Evolutionary conservation across 1,284 basidiomycete genomes (phyloP).

Genomic region (Leccinum solheimii): DNA sequence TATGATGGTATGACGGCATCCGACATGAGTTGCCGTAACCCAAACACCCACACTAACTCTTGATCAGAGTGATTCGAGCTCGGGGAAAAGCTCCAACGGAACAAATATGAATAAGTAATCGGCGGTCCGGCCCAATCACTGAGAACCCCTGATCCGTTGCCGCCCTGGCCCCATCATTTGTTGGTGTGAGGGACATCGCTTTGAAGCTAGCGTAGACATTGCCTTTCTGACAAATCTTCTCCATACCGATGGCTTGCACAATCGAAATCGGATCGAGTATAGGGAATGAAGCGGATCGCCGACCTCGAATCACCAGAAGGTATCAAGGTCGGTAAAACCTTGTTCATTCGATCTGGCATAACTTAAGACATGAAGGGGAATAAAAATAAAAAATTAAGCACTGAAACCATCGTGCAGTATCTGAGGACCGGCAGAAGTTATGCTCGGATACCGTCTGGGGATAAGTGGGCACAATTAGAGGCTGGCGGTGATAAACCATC

Average conservation of each 20-base stretch:
- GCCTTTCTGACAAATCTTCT: not conserved
- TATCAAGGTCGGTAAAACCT: not conserved
- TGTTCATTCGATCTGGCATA: not conserved
- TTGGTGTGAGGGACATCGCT: not conserved
- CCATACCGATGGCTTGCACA: not conserved
- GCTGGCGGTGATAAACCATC: not conserved
- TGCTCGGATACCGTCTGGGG: not conserved
- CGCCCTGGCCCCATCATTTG: not conserved
- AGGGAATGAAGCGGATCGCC: not conserved
- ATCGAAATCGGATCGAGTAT: not conserved
- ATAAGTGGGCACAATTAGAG: not conserved
- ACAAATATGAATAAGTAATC: not conserved
- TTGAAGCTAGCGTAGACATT: not conserved
- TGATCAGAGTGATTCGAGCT: not conserved
- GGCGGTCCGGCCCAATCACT: not conserved
- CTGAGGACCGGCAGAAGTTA: not conserved
- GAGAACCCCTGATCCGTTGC: not conserved
- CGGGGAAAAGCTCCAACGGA: not conserved
- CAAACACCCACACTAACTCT: not conserved
- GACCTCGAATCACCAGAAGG: not conserved
- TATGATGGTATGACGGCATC: not conserved
- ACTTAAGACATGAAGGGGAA: not conserved
- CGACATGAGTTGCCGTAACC: not conserved
- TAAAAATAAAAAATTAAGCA: not conserved
- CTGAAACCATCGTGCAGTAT: not conserved